Conservation (phyloP, 2,329 filamentous ascomycete genomes). For the Aspergillus hiratsukae region DNA sequence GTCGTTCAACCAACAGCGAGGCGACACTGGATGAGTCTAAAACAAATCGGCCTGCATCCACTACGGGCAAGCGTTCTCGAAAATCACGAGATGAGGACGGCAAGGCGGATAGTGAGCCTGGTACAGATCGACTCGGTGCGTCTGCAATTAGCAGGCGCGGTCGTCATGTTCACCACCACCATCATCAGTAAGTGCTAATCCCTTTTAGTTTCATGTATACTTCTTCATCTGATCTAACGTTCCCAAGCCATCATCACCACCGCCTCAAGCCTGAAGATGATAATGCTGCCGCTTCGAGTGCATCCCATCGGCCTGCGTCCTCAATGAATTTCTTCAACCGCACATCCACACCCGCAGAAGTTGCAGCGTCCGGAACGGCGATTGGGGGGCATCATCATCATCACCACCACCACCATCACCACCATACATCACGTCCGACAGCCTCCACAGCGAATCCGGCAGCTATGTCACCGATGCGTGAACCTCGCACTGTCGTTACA, state of each 20-base stretch:
- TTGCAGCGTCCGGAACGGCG: constrained; percentile 7
- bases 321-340: constrained; percentile 26
- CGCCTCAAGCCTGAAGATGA: constrained; percentile 52
- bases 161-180: constrained; percentile 53
- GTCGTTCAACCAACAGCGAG: constrained; percentile 41
- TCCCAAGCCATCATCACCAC: constrained; percentile 48
- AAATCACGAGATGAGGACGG: constrained; percentile 73
- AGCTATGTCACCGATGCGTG: constrained; percentile 44
- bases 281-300: constrained; percentile 16
- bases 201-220: not conserved
- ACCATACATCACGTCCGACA: constrained; percentile 26
- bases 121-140: constrained; percentile 57
- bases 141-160: constrained; percentile 65
- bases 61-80: constrained; percentile 56
- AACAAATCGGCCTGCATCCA: constrained; percentile 40
- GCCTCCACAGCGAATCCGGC: constrained; percentile 16
- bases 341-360: constrained; percentile 27
- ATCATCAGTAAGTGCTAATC: constrained; percentile 47
- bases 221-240: not conserved
- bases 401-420: constrained; percentile 30
- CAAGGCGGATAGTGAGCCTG: constrained; percentile 62
- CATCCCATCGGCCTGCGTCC: constrained; percentile 22
- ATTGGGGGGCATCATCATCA: constrained; percentile 35
- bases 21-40: constrained; percentile 35
- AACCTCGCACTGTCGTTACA: constrained; percentile 61